These are phyloP conservation scores for Echium plantagineum DNA, from an alignment of 257 asterid genomes.

Conservation along the genomic window DNA sequence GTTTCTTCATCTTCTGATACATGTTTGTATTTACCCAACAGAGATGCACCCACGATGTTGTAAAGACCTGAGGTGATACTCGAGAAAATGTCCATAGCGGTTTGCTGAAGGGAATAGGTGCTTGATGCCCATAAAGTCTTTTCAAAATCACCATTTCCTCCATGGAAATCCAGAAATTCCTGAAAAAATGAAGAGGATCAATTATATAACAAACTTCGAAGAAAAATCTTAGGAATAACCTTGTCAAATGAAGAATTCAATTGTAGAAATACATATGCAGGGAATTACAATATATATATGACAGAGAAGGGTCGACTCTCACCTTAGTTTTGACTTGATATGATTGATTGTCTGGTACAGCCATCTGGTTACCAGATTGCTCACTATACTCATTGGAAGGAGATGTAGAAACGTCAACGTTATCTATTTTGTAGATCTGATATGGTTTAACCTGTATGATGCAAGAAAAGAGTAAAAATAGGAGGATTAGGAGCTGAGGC, in stretches of 20 bases:
- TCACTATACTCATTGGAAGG: constrained; percentile 27
- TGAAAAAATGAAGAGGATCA: constrained; percentile 16
- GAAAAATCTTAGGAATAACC: too few relatives aligned
- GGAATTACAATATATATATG: too few relatives aligned
- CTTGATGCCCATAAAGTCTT: constrained; percentile 15
- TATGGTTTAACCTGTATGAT: constrained; percentile 57
- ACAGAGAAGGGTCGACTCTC: constrained; percentile 4
- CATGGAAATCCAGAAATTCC: constrained; percentile 31
- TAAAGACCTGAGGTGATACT: constrained; percentile 48
- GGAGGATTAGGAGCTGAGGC: background rate
- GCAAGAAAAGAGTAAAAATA: constrained; percentile 5
- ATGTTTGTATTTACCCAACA: constrained; percentile 30
- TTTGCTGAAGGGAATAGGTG: constrained; percentile 47
- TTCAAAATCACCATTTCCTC: constrained; percentile 15
- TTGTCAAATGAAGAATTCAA: too few relatives aligned
- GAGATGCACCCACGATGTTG: constrained; percentile 34
- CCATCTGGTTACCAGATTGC: constrained; percentile 31
- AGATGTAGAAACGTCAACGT: constrained; percentile 35
- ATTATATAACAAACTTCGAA: background rate
- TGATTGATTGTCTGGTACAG: constrained; percentile 24
- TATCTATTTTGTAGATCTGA: constrained; percentile 61
- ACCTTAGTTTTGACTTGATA: constrained; percentile 37
- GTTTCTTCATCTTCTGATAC: constrained; percentile 25
- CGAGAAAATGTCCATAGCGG: constrained; percentile 40
- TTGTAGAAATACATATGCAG: too few relatives aligned